These are phyloP conservation scores for Fusarium subglutinans DNA, from an alignment of 2,329 filamentous ascomycete species.

Conservation along the genomic window DNA sequence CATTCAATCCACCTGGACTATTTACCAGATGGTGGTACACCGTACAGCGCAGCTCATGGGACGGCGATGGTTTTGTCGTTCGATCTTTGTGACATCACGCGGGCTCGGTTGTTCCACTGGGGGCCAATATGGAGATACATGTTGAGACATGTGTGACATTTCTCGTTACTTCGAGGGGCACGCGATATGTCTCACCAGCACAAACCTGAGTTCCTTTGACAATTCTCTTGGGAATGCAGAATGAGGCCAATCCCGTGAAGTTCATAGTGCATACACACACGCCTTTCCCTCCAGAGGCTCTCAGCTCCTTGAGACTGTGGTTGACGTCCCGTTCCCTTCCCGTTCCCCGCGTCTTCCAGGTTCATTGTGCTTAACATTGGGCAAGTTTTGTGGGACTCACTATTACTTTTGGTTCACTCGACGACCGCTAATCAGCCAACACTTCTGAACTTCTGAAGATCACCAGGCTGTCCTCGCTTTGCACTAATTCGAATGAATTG, in stretches of 20 bases:
- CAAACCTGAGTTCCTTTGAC: not conserved
- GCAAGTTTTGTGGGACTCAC: slow-evolving; percentile 11
- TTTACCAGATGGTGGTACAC: not conserved
- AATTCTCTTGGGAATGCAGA: not conserved
- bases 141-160: slow-evolving; percentile 32
- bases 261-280: not conserved
- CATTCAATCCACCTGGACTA: not conserved
- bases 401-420: slow-evolving; percentile 5
- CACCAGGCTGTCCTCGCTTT: slow-evolving; percentile 2
- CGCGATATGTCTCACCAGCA: slow-evolving; percentile 21
- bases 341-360: slow-evolving; percentile 18
- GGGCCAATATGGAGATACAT: slow-evolving; percentile 20
- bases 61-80: slow-evolving; percentile 28
- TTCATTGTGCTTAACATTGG: slow-evolving; percentile 8
- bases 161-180: slow-evolving; percentile 4
- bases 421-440: slow-evolving; percentile 1
- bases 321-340: slow-evolving; percentile 17
- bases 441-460: slow-evolving; percentile 1
- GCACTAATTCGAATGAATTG: slow-evolving; percentile 14
- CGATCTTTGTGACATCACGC: slow-evolving; percentile 40
- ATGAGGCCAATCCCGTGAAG: not conserved
- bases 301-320: slow-evolving; percentile 9
- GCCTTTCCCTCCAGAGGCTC: not conserved
- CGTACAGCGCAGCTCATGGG: not conserved
- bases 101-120: slow-evolving; percentile 4